Evolutionary conservation across 495 filamentous ascomycete species (phyloP).

Genomic region (Penicillium coprophilum): DNA sequence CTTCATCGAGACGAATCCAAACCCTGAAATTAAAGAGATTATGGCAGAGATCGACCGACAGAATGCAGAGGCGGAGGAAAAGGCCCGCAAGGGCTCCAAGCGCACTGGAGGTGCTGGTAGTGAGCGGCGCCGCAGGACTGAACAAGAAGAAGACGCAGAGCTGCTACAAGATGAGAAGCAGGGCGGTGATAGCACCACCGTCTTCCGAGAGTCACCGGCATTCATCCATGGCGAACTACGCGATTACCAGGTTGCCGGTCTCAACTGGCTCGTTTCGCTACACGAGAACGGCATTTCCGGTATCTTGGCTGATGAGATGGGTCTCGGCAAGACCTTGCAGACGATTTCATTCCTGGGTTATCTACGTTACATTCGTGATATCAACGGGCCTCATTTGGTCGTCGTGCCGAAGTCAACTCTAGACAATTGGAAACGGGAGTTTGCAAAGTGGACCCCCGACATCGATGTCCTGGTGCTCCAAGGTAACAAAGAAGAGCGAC

Average conservation of each 20-base stretch:
- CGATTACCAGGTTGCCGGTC: constrained; percentile 90
- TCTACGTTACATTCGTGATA: constrained; percentile 82
- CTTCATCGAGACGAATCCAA: constrained; percentile 96
- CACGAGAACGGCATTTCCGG: constrained; percentile 99
- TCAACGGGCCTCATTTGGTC: constrained; percentile 89
- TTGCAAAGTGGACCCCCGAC: constrained; percentile 90
- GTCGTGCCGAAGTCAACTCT: constrained; percentile 96
- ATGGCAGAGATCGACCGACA: constrained; percentile 91
- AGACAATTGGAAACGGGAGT: constrained; percentile 98
- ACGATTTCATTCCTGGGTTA: constrained; percentile 93
- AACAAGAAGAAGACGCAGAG: constrained; percentile 97
- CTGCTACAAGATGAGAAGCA: constrained; percentile 86
- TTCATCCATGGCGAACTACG: constrained; percentile 89
- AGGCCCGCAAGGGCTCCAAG: constrained; percentile 66
- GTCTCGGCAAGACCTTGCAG: constrained; percentile 90
- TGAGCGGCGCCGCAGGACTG: constrained; percentile 80
- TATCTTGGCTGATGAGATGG: constrained; percentile 97
- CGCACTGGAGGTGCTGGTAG: constrained; percentile 83
- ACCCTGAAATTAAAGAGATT: constrained; percentile 86
- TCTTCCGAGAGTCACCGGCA: constrained; percentile 88
- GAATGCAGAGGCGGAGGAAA: constrained; percentile 71
- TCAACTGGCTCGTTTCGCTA: constrained; percentile 98
- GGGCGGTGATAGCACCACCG: constrained; percentile 78
- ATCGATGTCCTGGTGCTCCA: constrained; percentile 93
- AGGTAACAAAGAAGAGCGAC: constrained; percentile 91